Conservation (phyloP, 345 rosid genomes). For the Gossypium rotundifolium region DNA sequence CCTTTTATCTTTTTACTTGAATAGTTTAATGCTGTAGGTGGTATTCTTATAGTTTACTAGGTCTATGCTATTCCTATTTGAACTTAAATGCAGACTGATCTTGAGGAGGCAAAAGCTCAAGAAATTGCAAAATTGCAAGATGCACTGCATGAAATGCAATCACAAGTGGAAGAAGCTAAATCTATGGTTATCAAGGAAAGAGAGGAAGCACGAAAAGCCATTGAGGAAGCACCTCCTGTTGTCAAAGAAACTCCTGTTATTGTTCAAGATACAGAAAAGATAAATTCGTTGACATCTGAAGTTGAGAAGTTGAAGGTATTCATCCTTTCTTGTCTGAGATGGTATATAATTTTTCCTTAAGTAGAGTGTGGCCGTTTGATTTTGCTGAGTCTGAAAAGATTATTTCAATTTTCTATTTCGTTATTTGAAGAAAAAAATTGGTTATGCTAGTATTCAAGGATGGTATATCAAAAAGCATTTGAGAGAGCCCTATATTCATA, state of each 20-base stretch:
- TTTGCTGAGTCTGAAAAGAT: slow-evolving; percentile 3
- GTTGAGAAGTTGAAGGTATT: slow-evolving; percentile 70
- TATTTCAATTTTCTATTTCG: neutral
- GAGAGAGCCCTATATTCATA: neutral
- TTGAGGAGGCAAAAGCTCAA: slow-evolving; percentile 85
- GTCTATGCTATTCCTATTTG: slow-evolving; percentile 11
- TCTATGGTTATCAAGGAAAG: slow-evolving; percentile 62
- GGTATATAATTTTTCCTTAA: neutral
- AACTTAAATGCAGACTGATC: slow-evolving; percentile 55
- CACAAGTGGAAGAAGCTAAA: slow-evolving; percentile 55
- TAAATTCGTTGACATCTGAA: slow-evolving; percentile 55
- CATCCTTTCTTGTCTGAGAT: neutral
- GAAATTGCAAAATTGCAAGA: slow-evolving; percentile 74
- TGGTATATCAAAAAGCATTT: neutral
- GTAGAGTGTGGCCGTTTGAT: neutral
- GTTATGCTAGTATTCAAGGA: neutral
- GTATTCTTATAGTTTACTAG: slow-evolving; percentile 15
- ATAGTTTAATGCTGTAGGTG: neutral
- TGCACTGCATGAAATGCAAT: slow-evolving; percentile 49
- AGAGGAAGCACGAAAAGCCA: slow-evolving; percentile 79
- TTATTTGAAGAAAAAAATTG: neutral
- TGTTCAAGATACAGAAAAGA: slow-evolving; percentile 71
- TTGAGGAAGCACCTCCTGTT: slow-evolving; percentile 70
- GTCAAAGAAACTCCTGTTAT: slow-evolving; percentile 73
- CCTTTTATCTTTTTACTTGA: slow-evolving; percentile 2